These are phyloP conservation scores for Hymenoscyphus repandus DNA, from an alignment of 2,329 filamentous ascomycete genomes.

Conservation along the genomic window DNA sequence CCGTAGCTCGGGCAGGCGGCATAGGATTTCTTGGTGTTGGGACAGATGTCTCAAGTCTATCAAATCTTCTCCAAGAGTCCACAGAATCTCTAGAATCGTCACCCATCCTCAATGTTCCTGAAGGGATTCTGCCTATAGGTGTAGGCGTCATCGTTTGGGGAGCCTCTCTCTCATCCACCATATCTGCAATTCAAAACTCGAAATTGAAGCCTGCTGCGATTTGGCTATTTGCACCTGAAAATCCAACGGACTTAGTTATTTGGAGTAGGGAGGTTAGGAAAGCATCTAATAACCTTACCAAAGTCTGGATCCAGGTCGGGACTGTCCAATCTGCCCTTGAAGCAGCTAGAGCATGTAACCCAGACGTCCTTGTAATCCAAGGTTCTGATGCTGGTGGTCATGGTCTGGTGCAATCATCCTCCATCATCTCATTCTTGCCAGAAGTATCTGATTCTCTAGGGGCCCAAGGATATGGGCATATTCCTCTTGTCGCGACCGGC, in stretches of 20 bases:
- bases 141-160: constrained; percentile 35
- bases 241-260: constrained; percentile 6
- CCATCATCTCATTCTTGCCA: constrained; percentile 27
- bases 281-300: constrained; percentile 6
- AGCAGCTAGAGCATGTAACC: constrained; percentile 8
- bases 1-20: constrained; percentile 50
- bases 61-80: constrained; percentile 24
- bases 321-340: constrained; percentile 19
- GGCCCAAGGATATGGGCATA: constrained; percentile 7
- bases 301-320: constrained; percentile 27
- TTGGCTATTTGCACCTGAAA: constrained; percentile 1
- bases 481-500: constrained; percentile 27
- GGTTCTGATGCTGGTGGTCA: constrained; percentile 31
- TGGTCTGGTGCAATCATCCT: constrained; percentile 20
- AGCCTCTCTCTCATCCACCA: not conserved
- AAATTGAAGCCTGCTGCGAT: constrained; percentile 1
- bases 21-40: constrained; percentile 38
- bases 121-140: constrained; percentile 35
- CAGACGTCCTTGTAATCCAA: constrained; percentile 30
- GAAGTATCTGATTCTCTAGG: constrained; percentile 24
- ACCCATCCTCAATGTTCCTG: constrained; percentile 3
- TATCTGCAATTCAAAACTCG: not conserved
- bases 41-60: constrained; percentile 32
- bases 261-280: constrained; percentile 10
- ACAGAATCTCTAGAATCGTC: constrained; percentile 9